Base-by-base conservation (phyloP, 352 stramenopile genomes). In the Aphanomyces invadans region DNA sequence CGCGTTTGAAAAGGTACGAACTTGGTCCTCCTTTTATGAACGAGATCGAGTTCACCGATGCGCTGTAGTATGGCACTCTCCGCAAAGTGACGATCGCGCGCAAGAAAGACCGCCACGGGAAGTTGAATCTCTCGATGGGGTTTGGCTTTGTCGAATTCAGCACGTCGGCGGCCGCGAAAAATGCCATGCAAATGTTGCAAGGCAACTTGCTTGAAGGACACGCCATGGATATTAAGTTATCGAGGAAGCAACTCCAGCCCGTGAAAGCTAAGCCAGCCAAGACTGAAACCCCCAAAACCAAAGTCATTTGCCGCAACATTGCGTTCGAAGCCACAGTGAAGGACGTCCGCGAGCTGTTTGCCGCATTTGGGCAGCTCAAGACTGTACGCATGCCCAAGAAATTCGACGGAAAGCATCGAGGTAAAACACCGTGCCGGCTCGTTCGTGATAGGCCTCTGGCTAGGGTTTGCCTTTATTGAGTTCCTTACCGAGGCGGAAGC, bases 71-170 rank as follows among this genome's bases (percentile, higher is more conserved):
- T 61, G 85, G 87, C 62, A 82, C 76, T 48, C 62, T 97, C 45
- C 78, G 83, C 51, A 90, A 92, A 66, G 89, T 96, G 28, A 90
- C 89, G 38, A 86, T 98, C 12, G 88, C 89, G 51, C 75, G 81
- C 2, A 76, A 83, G 28, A 92, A 92, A 45, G 81, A 93, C 53
- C 84, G 90, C 17, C 88, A 93, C 39, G 74, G 79, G 4, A 66
- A 65, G 21, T 65, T 69, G 36, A 75, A 90, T 71, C 73, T 98
- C 39, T 98, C 93, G 19, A 98, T 99, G 91, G 97, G 97, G 28
- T 99, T 97, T 81, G 97, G 97, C n/a, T 99, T 99, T 80, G 94
- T 99, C 46, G 97, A 99, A 80, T 99, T 97, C 73, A 73, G 79
- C 21, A 87, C 93, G 45, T 75, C 87, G 63, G 89, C 90, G 53